phyloP scores from a whole-genome alignment of 2,329 filamentous ascomycete genomes.

The Neoscytalidium dimidiatum region DNA sequence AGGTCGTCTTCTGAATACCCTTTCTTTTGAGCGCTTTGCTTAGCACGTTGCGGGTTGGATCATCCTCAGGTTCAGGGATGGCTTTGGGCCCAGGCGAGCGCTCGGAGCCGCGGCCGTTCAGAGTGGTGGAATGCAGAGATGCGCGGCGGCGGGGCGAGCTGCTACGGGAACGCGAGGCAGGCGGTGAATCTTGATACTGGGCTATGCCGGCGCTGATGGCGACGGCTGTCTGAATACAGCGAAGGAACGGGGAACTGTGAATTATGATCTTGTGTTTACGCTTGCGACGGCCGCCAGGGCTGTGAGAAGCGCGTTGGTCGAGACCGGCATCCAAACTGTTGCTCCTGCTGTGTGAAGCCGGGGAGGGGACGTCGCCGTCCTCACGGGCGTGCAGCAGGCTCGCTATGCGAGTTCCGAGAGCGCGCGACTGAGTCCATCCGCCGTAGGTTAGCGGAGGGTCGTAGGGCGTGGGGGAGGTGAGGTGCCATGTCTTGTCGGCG shows the following conservation, averaged over 20 bases:
- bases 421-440: slow-evolving; percentile 85
- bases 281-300: slow-evolving; percentile 39
- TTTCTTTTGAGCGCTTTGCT: slow-evolving; percentile 35
- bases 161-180: slow-evolving; percentile 29
- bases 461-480: slow-evolving; percentile 90
- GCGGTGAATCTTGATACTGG: slow-evolving; percentile 53
- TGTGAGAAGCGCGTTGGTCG: background rate
- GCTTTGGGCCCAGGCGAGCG: slow-evolving; percentile 30
- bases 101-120: slow-evolving; percentile 19
- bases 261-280: slow-evolving; percentile 77
- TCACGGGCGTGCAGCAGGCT: slow-evolving; percentile 59
- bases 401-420: slow-evolving; percentile 81
- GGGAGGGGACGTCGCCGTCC: slow-evolving; percentile 45
- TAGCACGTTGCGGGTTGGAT: slow-evolving; percentile 38
- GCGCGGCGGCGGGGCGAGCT: slow-evolving; percentile 20
- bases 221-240: slow-evolving; percentile 90
- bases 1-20: slow-evolving; percentile 38
- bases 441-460: slow-evolving; percentile 94
- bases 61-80: slow-evolving; percentile 39
- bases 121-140: slow-evolving; percentile 3
- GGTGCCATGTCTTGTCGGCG: slow-evolving; percentile 92
- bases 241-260: slow-evolving; percentile 89
- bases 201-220: slow-evolving; percentile 84
- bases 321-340: slow-evolving; percentile 24
- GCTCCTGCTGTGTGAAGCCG: slow-evolving; percentile 29